Evolutionary conservation across 257 asterid species (phyloP), one percentile per base, ranked within the genome.

Genomic region (Leptodermis oblonga): DNA sequence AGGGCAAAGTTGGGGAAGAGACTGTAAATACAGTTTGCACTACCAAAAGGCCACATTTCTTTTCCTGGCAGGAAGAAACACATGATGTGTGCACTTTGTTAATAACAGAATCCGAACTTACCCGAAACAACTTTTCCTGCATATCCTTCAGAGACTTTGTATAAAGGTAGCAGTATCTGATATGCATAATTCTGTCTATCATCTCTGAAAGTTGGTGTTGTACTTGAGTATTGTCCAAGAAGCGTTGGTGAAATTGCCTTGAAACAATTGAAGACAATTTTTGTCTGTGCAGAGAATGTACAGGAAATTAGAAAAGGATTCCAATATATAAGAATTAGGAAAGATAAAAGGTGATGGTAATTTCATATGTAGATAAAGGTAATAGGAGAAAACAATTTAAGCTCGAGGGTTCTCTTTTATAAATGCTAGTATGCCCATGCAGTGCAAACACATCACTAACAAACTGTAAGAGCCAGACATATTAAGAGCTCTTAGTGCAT

Each of bases 81-180:
- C 25, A 3, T 14, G 22, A 1, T 18, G 18, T 3, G 26, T 4
- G 31, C n/a, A n/a, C n/a, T n/a, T n/a, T n/a, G n/a, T n/a, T n/a
- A n/a, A n/a, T 26, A 26, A 65, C 3, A 42, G 42, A 2, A 61
- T 58, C 26, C 23, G 43, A 45, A 52, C 37, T 82, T 74, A 93
- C 99, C 99, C 73, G 96, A 73, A 74, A 93, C 62, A 68, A 85
- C 83, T 77, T 76, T 83, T 65, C 99, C 99, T 1, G 97, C 84
- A 67, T 63, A 86, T 58, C 92, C 96, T 85, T 90, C 92, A 49
- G 80, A 82, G 45, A 86, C 90, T 86, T 88, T 86, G 83, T 87
- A 93, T 59, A 93, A 67, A 59, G 99, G 99, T 72, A 87, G 72
- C 78, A 93, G 59, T 73, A 93, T 71, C 68, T 80, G 96, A 79